Evolutionary conservation across 1,139 yeast species (phyloP).

Genomic region (Saccharomyces hybrid): DNA sequence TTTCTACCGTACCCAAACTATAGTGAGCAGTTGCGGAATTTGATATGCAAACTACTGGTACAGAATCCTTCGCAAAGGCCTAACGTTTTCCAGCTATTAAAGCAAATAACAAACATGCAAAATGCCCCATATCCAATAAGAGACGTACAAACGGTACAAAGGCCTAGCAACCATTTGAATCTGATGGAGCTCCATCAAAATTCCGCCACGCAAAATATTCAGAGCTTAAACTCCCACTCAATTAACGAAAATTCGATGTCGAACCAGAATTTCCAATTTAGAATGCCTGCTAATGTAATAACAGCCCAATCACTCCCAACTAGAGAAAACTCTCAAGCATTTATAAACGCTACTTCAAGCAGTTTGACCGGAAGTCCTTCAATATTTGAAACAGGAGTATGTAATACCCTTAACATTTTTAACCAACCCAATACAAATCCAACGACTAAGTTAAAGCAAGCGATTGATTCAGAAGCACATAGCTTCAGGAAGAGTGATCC

Average conservation of each 20-base stretch:
- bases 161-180: neutral
- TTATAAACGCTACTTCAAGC: neutral
- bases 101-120: constrained; percentile 57
- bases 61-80: constrained; percentile 70
- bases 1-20: constrained; percentile 45
- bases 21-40: constrained; percentile 45
- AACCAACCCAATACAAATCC: neutral
- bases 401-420: constrained; percentile 9
- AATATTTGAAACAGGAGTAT: constrained; percentile 2
- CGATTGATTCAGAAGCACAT: neutral
- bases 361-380: neutral
- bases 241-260: neutral
- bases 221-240: neutral
- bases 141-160: constrained; percentile 18
- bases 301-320: neutral
- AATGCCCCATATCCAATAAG: constrained; percentile 43
- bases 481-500: neutral
- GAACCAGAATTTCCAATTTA: neutral
- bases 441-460: neutral
- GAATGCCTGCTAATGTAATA: neutral
- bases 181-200: neutral
- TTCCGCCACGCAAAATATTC: neutral
- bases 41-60: constrained; percentile 55
- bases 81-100: constrained; percentile 57
- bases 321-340: neutral